Evolutionary conservation across 1,284 basidiomycete species (phyloP).

Genomic region (Malassezia dermatis): DNA sequence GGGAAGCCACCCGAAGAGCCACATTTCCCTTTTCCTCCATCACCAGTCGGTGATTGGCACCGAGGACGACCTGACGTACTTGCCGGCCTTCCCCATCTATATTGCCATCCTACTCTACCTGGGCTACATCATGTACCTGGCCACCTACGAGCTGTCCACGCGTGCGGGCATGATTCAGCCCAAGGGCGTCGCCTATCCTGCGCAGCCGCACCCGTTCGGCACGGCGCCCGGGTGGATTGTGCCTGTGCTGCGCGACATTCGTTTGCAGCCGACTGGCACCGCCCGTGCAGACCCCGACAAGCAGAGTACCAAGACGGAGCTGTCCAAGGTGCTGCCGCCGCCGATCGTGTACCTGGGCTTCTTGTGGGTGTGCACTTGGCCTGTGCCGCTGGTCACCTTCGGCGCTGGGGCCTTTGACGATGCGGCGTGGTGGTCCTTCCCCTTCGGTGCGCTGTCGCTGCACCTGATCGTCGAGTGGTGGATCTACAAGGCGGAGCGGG

Average conservation of each 20-base stretch:
- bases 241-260: constrained; percentile 31
- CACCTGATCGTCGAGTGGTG: constrained; percentile 26
- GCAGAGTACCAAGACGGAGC: constrained; percentile 16
- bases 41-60: constrained; percentile 33
- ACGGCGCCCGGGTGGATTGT: constrained; percentile 40
- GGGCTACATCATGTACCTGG: constrained; percentile 23
- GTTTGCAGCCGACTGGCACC: constrained; percentile 21
- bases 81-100: constrained; percentile 45
- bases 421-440: constrained; percentile 41
- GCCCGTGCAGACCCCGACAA: constrained; percentile 15
- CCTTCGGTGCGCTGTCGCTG: constrained; percentile 23
- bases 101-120: constrained; percentile 22
- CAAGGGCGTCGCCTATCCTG: constrained; percentile 20
- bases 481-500: constrained; percentile 32
- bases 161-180: constrained; percentile 7
- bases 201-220: constrained; percentile 41
- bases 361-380: constrained; percentile 26
- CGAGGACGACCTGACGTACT: constrained; percentile 39
- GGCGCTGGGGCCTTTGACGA: constrained; percentile 43
- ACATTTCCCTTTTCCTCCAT: constrained; percentile 36
- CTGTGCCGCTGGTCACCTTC: constrained; percentile 41
- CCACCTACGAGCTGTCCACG: constrained; percentile 27
- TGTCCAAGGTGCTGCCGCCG: constrained; percentile 22
- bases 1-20: constrained; percentile 42
- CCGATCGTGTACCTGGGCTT: constrained; percentile 37